Evolutionary conservation across 805 yeast genomes (phyloP).

Genomic region (Metschnikowia cubensis): DNA sequence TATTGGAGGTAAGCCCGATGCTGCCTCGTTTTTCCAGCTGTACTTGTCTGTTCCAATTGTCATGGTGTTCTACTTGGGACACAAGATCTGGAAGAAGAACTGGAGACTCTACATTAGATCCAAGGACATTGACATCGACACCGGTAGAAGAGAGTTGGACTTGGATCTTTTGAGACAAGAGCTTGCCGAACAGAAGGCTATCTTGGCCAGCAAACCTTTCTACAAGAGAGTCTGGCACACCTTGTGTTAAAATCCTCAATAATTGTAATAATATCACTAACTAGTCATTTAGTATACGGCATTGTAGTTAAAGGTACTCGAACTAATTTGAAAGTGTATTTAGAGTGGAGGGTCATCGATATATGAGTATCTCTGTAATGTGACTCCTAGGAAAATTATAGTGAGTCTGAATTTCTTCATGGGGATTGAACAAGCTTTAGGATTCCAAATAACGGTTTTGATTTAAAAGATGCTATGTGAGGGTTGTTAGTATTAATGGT

Average conservation of each 20-base stretch:
- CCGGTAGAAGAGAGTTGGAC: slow-evolving; percentile 38
- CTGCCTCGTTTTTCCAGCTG: slow-evolving; percentile 51
- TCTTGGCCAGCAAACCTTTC: slow-evolving; percentile 42
- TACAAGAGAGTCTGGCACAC: slow-evolving; percentile 49
- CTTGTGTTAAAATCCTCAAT: slow-evolving; percentile 46
- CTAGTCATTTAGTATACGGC: no score
- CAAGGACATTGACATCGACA: slow-evolving; percentile 33
- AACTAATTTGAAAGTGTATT: no score
- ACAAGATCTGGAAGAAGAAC: slow-evolving; percentile 49
- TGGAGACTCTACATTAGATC: slow-evolving; percentile 30
- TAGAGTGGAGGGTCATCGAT: no score
- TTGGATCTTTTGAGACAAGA: slow-evolving; percentile 40
- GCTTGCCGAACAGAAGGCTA: slow-evolving; percentile 53
- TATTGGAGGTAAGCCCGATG: slow-evolving; percentile 32
- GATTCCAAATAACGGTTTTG: no score
- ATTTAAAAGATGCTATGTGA: no score
- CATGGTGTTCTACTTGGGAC: slow-evolving; percentile 51
- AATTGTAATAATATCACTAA: no score
- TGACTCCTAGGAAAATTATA: no score
- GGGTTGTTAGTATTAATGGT: no score
- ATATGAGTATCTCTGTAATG: no score
- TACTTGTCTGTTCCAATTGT: slow-evolving; percentile 65
- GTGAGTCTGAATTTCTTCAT: no score
- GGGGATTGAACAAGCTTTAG: no score
- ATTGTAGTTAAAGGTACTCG: no score